phyloP scores from a whole-genome alignment of 768 basidiomycete genomes.

The Xerocomus potaroensis region DNA sequence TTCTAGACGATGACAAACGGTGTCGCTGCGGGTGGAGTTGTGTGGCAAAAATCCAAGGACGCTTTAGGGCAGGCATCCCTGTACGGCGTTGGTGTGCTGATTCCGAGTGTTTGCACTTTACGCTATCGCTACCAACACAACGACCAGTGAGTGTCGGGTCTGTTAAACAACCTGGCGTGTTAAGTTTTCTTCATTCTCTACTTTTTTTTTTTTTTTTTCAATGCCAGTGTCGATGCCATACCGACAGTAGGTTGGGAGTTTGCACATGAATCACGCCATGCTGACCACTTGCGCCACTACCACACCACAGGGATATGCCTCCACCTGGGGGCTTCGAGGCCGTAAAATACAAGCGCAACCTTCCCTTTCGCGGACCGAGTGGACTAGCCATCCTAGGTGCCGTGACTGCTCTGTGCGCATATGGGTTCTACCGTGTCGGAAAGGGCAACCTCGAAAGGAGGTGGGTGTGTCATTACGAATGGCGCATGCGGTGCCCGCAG shows the following conservation, averaged over 20 bases:
- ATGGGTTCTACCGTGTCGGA: slow-evolving; percentile 90
- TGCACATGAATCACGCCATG: slow-evolving; percentile 4
- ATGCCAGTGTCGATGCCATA: slow-evolving; percentile 23
- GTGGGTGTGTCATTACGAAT: slow-evolving; percentile 47
- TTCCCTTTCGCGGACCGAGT: slow-evolving; percentile 84
- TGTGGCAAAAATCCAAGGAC: slow-evolving; percentile 9
- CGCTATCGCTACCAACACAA: background rate
- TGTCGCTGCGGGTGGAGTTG: slow-evolving; percentile 5
- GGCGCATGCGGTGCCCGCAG: slow-evolving; percentile 46
- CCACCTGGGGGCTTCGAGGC: slow-evolving; percentile 90
- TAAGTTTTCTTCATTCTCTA: too few species aligned
- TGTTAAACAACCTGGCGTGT: too few species aligned
- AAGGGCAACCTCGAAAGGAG: slow-evolving; percentile 89
- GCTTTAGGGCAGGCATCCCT: slow-evolving; percentile 27
- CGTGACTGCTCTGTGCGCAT: slow-evolving; percentile 81
- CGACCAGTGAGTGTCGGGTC: slow-evolving; percentile 17
- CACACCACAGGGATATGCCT: slow-evolving; percentile 84
- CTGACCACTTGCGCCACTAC: slow-evolving; percentile 11
- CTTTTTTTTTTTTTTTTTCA: too few species aligned
- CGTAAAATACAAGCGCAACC: slow-evolving; percentile 92
- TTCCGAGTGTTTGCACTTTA: too few species aligned
- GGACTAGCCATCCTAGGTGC: slow-evolving; percentile 81
- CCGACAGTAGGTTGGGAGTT: slow-evolving; percentile 24
- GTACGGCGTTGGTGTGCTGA: too few species aligned
- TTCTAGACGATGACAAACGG: background rate